Base-by-base conservation (phyloP, 2,329 filamentous ascomycete genomes). In the Hypoxylon sp. region DNA sequence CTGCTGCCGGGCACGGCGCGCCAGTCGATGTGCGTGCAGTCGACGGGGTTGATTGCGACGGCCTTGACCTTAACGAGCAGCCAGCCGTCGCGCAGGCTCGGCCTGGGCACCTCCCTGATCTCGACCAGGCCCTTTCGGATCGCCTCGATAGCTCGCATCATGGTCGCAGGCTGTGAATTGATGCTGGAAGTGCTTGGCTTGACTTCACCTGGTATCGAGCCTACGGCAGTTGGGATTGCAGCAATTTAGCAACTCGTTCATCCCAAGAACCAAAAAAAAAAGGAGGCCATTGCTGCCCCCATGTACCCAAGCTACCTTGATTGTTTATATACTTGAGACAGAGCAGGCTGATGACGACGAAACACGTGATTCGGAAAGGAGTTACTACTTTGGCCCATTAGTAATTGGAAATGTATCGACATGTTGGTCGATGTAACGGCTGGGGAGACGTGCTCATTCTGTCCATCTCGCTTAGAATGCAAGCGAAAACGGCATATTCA, bases 41-140 rank as follows among this genome's bases (percentile, higher is more conserved):
- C 74, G 0, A 70, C 70, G 0, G 73, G 75, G 43, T 76, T 76
- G 35, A 76, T 48, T 18, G 61, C 74, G 5, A 74, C 69, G 5
- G 74, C 72, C n/a, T 58, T 68, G 17, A 69, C 68, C 54, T 71
- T 73, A 48, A 75, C 69, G 5, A 74, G 69, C 23, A 76, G 38
- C 18, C 67, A 65, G 29, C 72, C 72, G 26, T 65, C 56, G 13
- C 37, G 45, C 13, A 69, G 38, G 29, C 58, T 54, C 2, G 68
- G 69, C 13, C 60, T 57, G 17, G 64, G 55, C 10, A 70, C 55
- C n/a, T 70, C 66, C 33, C 49, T 56, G 53, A 72, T 54, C 9
- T 59, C 67, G 9, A 26, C 64, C 55, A 63, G 61, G 33, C 63
- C 66, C 23, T 60, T 55, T 20, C 53, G 63, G 11, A 55, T 33